These are phyloP conservation scores for Colletotrichum lentis DNA, from an alignment of 2,329 filamentous ascomycete genomes.

Conservation along the genomic window DNA sequence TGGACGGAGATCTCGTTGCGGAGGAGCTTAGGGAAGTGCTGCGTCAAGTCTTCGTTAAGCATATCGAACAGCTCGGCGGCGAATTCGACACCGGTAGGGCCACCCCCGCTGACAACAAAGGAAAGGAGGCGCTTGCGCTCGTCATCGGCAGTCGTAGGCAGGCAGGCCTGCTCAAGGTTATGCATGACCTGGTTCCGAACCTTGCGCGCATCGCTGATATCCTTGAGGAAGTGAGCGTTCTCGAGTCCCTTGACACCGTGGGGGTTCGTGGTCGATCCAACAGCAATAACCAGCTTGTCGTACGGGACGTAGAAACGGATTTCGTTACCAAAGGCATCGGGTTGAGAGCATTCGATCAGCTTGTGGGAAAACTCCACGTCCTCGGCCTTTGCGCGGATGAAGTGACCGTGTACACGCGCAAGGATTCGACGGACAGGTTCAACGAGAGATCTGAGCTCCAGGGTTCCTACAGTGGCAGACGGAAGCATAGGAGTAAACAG, in stretches of 20 bases:
- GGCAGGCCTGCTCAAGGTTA: conserved; percentile 88
- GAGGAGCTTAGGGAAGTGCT: conserved; percentile 86
- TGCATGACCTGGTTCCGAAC: conserved; percentile 89
- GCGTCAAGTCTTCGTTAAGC: conserved; percentile 89
- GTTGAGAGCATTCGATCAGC: conserved; percentile 84
- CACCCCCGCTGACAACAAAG: conserved; percentile 95
- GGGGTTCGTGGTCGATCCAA: conserved; percentile 91
- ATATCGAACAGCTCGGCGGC: conserved; percentile 96
- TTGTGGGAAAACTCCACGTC: conserved; percentile 93
- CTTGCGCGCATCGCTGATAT: conserved; percentile 87
- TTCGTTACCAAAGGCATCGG: conserved; percentile 74
- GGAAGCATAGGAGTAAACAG: conserved; percentile 98
- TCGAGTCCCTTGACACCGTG: conserved; percentile 96
- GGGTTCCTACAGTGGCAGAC: conserved; percentile 93
- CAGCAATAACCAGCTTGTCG: conserved; percentile 92
- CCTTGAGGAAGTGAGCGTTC: conserved; percentile 93
- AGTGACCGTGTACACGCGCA: conserved; percentile 81
- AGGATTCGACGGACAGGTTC: conserved; percentile 92
- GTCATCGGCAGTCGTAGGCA: conserved; percentile 90
- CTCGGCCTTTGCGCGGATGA: conserved; percentile 84
- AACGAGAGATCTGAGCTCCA: conserved; percentile 89
- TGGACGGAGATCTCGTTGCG: conserved; percentile 98
- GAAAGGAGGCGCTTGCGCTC: conserved; percentile 88
- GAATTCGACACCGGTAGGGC: conserved; percentile 96
- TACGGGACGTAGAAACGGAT: conserved; percentile 93